phyloP scores from a whole-genome alignment of 768 basidiomycete species.

The Trametes maxima region DNA sequence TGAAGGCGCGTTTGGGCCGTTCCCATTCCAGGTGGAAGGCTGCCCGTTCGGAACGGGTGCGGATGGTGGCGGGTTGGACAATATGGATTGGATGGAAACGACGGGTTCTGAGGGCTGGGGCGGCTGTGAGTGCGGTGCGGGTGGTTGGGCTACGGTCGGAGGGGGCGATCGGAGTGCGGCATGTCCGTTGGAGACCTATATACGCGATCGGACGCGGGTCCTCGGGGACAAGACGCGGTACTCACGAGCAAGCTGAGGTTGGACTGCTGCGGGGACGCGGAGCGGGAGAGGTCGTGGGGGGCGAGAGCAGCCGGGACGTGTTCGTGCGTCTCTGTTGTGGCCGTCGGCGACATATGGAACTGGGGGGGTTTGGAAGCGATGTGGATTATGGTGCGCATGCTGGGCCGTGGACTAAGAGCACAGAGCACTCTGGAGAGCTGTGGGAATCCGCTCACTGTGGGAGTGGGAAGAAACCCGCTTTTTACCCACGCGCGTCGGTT shows the following conservation, averaged over 20 bases:
- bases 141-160: constrained; percentile 14
- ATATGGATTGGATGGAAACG: constrained; percentile 8
- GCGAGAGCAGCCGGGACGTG: constrained; percentile 41
- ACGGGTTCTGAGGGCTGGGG: constrained; percentile 14
- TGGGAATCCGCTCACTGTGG: constrained; percentile 46
- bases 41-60: constrained; percentile 12
- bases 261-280: constrained; percentile 43
- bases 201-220: constrained; percentile 36
- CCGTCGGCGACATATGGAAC: constrained; percentile 44
- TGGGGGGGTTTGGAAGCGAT: constrained; percentile 44
- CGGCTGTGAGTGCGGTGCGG: not conserved
- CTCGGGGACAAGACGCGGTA: constrained; percentile 28
- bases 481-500: constrained; percentile 37
- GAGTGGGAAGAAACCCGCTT: constrained; percentile 47
- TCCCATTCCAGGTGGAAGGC: constrained; percentile 3
- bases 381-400: constrained; percentile 29
- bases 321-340: constrained; percentile 34
- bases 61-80: constrained; percentile 11
- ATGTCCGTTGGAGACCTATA: constrained; percentile 37
- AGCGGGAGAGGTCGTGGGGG: constrained; percentile 54
- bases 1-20: constrained; percentile 9
- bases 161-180: constrained; percentile 35
- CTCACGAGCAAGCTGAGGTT: constrained; percentile 44
- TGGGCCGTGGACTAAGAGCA: constrained; percentile 22
- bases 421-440: constrained; percentile 34